A percentile compares a stretch with the other conserved stretches of the same genome.
Evolutionary conservation across 768 basidiomycete genomes (phyloP).

Genomic region (Dendrothele bispora): DNA sequence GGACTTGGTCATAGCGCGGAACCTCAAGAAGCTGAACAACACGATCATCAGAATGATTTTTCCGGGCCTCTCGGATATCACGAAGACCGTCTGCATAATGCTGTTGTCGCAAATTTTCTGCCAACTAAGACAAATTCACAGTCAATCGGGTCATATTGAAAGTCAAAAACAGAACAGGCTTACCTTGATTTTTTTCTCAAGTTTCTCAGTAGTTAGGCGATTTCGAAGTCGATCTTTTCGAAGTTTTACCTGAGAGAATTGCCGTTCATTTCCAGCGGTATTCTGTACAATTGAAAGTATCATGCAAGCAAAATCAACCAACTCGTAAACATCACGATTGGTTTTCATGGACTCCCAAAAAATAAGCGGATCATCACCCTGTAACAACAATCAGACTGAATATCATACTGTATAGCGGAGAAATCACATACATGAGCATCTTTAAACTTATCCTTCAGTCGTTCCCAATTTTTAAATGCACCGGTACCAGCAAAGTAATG

Average conservation of each 20-base stretch:
- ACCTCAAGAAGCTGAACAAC: background rate
- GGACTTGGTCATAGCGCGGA: background rate
- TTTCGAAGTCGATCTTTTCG: background rate
- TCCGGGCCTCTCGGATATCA: background rate
- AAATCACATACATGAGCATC: background rate
- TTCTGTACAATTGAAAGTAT: background rate
- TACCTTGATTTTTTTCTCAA: background rate
- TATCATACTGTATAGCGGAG: conserved; percentile 4
- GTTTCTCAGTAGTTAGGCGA: background rate
- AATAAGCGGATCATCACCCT: background rate
- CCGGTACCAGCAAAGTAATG: background rate
- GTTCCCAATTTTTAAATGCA: background rate
- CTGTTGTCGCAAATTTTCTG: background rate
- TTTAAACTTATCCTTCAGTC: background rate
- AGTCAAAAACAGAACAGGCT: background rate
- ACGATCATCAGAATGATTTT: background rate
- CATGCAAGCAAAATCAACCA: background rate
- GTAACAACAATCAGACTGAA: background rate
- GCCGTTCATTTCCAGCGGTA: background rate
- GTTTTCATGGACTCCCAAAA: conserved; percentile 1
- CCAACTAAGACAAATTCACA: conserved; percentile 2
- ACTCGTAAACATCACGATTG: background rate
- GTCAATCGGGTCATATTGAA: conserved; percentile 6
- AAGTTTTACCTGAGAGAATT: background rate
- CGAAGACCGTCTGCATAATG: background rate